Conservation (phyloP, 257 asterid genomes). For the Asclepias syriaca region DNA sequence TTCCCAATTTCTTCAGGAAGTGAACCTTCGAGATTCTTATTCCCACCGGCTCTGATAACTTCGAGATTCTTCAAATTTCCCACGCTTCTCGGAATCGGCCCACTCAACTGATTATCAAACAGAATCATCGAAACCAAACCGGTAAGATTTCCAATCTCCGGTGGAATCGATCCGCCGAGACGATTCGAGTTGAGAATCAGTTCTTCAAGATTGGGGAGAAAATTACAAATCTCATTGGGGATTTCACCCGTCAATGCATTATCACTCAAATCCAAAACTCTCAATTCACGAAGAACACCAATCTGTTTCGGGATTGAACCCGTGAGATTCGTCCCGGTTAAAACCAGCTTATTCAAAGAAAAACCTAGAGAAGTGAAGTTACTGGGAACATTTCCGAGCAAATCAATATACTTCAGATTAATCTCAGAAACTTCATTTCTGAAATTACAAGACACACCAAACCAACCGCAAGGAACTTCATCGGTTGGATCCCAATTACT, state of each 20-base stretch:
- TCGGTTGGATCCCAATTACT: slow-evolving; percentile 52
- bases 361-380: slow-evolving; percentile 36
- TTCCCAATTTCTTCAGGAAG: slow-evolving; percentile 62
- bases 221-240: slow-evolving; percentile 33
- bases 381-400: slow-evolving; percentile 44
- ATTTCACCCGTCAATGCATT: slow-evolving; percentile 59
- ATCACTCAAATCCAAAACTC: slow-evolving; percentile 53
- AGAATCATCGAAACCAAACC: slow-evolving; percentile 36
- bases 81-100: slow-evolving; percentile 44
- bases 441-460: slow-evolving; percentile 48
- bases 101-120: slow-evolving; percentile 61
- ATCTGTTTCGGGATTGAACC: slow-evolving; percentile 49
- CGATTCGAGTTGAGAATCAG: slow-evolving; percentile 50
- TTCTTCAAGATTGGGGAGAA: slow-evolving; percentile 37
- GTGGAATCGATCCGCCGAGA: slow-evolving; percentile 49
- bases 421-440: slow-evolving; percentile 44
- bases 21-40: slow-evolving; percentile 62
- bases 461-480: slow-evolving; percentile 43
- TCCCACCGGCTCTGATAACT: slow-evolving; percentile 71
- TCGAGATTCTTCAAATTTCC: slow-evolving; percentile 49
- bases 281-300: slow-evolving; percentile 36
- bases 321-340: slow-evolving; percentile 55
- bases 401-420: slow-evolving; percentile 48
- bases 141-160: slow-evolving; percentile 46
- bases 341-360: slow-evolving; percentile 37